A percentile compares a stretch with the other conserved stretches of the same genome.
Evolutionary conservation across 2,329 filamentous ascomycete genomes (phyloP).

Genomic region (Fusarium tuaranense): DNA sequence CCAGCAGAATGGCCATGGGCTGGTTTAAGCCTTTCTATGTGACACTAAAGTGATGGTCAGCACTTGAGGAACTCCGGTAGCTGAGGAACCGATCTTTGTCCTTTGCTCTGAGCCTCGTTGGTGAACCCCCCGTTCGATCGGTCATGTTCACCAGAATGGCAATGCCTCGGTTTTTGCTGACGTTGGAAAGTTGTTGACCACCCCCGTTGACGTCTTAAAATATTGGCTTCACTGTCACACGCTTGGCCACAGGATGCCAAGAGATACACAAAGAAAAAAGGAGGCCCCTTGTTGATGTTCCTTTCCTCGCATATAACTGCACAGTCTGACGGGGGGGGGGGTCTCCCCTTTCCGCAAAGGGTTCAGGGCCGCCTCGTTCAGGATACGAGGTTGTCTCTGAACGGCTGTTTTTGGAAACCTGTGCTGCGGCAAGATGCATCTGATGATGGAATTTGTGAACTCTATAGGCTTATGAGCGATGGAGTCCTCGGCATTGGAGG

Average conservation of each 20-base stretch:
- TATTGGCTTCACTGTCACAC: constrained; percentile 19
- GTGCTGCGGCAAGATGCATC: constrained; percentile 20
- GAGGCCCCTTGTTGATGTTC: neutral
- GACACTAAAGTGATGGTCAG: neutral
- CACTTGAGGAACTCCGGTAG: neutral
- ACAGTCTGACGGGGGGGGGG: constrained; percentile 14
- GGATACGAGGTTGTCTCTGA: neutral
- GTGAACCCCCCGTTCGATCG: neutral
- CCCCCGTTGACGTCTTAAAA: neutral
- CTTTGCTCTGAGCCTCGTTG: constrained; percentile 1
- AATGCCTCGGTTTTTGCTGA: constrained; percentile 9
- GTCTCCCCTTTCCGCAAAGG: constrained; percentile 13
- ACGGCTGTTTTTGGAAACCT: neutral
- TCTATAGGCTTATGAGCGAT: neutral
- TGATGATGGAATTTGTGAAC: neutral
- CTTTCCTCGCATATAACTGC: neutral
- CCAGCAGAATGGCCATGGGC: neutral
- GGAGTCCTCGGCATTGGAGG: constrained; percentile 15
- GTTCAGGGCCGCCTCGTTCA: neutral
- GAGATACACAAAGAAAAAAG: constrained; percentile 11
- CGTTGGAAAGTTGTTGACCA: neutral
- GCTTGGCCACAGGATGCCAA: neutral
- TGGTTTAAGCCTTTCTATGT: constrained; percentile 2
- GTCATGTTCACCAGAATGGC: neutral
- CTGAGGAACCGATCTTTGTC: neutral